Conservation (phyloP, 1,284 basidiomycete genomes). For the Cutaneotrichosporon mucoides region DNA sequence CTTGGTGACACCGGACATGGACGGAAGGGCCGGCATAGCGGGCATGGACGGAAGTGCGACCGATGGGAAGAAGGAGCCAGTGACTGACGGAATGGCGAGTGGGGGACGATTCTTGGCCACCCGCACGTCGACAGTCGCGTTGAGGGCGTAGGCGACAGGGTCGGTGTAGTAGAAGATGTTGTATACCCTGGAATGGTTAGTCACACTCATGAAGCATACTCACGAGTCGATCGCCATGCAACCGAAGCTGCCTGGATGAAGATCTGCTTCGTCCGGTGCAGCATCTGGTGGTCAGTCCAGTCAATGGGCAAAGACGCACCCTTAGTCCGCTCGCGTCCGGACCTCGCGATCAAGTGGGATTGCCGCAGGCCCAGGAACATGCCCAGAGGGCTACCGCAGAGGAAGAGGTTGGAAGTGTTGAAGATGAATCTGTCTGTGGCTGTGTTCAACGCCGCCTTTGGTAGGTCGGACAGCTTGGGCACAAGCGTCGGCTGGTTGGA, state of each 20-base stretch:
- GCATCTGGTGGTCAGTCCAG: slow-evolving; percentile 8
- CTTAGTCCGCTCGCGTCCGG: slow-evolving; percentile 53
- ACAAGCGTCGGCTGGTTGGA: slow-evolving; percentile 56
- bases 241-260: slow-evolving; percentile 53
- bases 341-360: slow-evolving; percentile 55
- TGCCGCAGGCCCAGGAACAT: slow-evolving; percentile 56
- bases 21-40: slow-evolving; percentile 18
- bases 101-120: slow-evolving; percentile 48
- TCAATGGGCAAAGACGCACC: slow-evolving; percentile 18
- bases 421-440: slow-evolving; percentile 50
- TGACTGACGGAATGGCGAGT: slow-evolving; percentile 51
- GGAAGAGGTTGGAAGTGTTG: slow-evolving; percentile 54
- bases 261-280: slow-evolving; percentile 30
- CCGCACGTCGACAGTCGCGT: slow-evolving; percentile 43
- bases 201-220: slow-evolving; percentile 3
- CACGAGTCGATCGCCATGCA: slow-evolving; percentile 54
- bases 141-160: slow-evolving; percentile 52
- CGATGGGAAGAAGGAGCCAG: slow-evolving; percentile 34
- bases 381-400: slow-evolving; percentile 55
- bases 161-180: slow-evolving; percentile 56
- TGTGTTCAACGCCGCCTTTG: slow-evolving; percentile 37
- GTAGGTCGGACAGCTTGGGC: slow-evolving; percentile 47
- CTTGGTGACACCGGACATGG: slow-evolving; percentile 35
- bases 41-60: slow-evolving; percentile 44
- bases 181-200: slow-evolving; percentile 35